These are phyloP conservation scores for Pythium phragmiticola DNA, from an alignment of 352 stramenopile genomes.

Conservation along the genomic window DNA sequence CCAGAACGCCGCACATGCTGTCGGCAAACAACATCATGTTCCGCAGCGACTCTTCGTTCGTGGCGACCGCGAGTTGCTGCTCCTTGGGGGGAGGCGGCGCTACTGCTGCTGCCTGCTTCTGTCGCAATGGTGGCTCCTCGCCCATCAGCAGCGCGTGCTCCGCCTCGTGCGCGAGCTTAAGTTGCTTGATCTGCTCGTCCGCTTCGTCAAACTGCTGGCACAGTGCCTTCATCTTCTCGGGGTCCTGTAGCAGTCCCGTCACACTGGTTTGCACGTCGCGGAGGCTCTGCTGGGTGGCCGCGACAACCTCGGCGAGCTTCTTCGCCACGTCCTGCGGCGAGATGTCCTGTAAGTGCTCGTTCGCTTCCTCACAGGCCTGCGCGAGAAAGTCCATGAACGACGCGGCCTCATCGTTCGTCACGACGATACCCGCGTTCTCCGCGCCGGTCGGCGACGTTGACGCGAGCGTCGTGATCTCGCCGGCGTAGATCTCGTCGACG, in stretches of 20 bases:
- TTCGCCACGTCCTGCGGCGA: conserved; percentile 52
- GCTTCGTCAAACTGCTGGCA: conserved; percentile 53
- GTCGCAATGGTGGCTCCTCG: neutral
- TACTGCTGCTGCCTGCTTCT: neutral
- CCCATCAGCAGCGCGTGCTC: conserved; percentile 14
- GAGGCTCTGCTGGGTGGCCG: conserved; percentile 62
- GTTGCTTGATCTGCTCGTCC: conserved; percentile 36
- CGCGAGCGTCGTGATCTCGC: conserved; percentile 19
- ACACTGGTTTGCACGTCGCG: conserved; percentile 56
- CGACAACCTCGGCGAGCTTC: conserved; percentile 51
- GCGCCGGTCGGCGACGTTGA: neutral
- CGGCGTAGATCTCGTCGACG: conserved; percentile 24
- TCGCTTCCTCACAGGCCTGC: conserved; percentile 62
- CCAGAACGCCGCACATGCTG: conserved; percentile 73
- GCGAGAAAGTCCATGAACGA: conserved; percentile 69
- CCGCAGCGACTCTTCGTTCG: conserved; percentile 69
- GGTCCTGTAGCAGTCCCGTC: conserved; percentile 57
- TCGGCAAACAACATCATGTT: conserved; percentile 74
- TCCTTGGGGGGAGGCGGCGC: neutral
- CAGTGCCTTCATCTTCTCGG: conserved; percentile 56
- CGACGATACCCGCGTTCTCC: conserved; percentile 3
- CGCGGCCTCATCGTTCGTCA: conserved; percentile 28
- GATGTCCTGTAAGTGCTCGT: conserved; percentile 47
- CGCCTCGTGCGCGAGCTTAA: conserved; percentile 36
- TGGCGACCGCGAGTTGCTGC: conserved; percentile 25